Base-by-base conservation (phyloP, 352 stramenopile genomes). In the Phytophthora melonis region DNA sequence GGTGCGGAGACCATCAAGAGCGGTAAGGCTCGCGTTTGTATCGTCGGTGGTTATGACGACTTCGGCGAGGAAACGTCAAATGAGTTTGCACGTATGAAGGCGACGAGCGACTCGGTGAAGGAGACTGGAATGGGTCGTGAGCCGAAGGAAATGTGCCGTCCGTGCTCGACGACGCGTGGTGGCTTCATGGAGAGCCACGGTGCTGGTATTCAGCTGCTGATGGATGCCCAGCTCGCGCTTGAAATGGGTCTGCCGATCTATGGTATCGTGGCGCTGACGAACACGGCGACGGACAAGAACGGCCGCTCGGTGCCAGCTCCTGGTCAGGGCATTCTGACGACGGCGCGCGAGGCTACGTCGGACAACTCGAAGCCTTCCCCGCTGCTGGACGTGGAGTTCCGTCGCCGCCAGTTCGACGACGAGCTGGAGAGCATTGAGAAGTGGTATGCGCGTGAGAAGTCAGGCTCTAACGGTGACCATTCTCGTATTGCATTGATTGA, bases 101-200 rank as follows among this genome's bases (percentile, higher is more conserved):
- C 91, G 5, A 97, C 87, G 3, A 96, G 86, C 58, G 87, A 95
- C 74, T 94, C 91, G 1, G 83, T 91, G 4, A 94, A 97, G 79
- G 91, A 97, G 43, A 69, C 70, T 0, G 70, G 61, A 3, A 95
- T 94, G 88, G 91, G 89, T 21, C 88, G 91, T 30, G 86, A 91
- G 14, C 87, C 90, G 3, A 80, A 84, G 55, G 91, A 97, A 61
- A 95, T 95, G 86, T 96, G 88, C 54, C 88, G 91, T 43, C 90
- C 90, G 45, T 97, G 90, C 77, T 84, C 89, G 30, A 87, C 81
- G 6, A 94, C 86, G 36, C 85, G 88, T 43, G 91, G 81, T 30
- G 91, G 91, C 49, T 97, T 97, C 64, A 95, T 97, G 89, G 91
- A 97, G 73, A 93, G 88, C 43, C 90, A 97, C 21, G 91, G 91